phyloP scores from a whole-genome alignment of 352 stramenopile species.

The Phytophthora boehmeriae region DNA sequence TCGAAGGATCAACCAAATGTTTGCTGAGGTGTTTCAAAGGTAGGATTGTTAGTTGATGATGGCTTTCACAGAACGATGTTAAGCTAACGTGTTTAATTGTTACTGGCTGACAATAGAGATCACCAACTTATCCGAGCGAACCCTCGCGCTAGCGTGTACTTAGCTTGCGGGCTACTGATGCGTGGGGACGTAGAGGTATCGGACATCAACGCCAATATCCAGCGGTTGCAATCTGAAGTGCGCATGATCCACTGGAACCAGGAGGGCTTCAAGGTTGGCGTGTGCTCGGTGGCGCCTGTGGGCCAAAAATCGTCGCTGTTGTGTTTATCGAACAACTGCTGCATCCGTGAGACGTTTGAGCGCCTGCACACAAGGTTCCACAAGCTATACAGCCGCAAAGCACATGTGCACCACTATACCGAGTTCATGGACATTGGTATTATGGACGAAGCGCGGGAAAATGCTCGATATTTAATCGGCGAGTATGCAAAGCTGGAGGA shows the following conservation, averaged over 20 bases:
- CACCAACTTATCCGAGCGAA: conserved; percentile 83
- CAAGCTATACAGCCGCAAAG: conserved; percentile 79
- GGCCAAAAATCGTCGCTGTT: conserved; percentile 70
- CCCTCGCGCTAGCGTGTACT: conserved; percentile 70
- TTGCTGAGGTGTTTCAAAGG: conserved; percentile 68
- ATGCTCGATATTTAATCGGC: conserved; percentile 59
- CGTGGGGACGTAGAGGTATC: conserved; percentile 87
- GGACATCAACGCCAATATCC: conserved; percentile 89
- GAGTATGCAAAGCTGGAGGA: conserved; percentile 71
- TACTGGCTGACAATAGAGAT: conserved; percentile 41
- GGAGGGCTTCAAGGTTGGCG: conserved; percentile 91
- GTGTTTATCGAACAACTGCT: conserved; percentile 89
- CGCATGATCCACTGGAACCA: conserved; percentile 92
- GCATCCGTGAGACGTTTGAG: conserved; percentile 85
- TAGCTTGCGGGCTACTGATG: conserved; percentile 88
- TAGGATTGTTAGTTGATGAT: conserved; percentile 25
- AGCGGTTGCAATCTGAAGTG: conserved; percentile 80
- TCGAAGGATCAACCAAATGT: conserved; percentile 65
- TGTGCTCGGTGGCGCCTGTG: conserved; percentile 72
- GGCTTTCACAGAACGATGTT: not conserved
- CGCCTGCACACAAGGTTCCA: conserved; percentile 73
- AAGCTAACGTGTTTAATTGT: conserved; percentile 8
- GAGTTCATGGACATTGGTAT: conserved; percentile 74
- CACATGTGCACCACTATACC: conserved; percentile 90
- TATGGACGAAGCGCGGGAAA: conserved; percentile 65